These are phyloP conservation scores for Podaxis sp. DNA, from an alignment of 768 basidiomycete species.

Conservation along the genomic window DNA sequence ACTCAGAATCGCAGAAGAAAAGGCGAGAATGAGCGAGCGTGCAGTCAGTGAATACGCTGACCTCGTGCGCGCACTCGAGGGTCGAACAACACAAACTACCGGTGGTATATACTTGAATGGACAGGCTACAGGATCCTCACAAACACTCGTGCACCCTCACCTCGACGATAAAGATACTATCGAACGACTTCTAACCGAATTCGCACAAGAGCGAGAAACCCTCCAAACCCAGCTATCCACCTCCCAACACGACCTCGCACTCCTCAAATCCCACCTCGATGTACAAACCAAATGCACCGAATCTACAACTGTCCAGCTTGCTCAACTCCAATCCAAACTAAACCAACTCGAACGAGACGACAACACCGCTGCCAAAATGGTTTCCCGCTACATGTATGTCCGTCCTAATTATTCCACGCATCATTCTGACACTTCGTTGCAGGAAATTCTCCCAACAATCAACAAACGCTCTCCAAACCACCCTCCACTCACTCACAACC, in stretches of 20 bases:
- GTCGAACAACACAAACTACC: constrained; percentile 23
- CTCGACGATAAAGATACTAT: constrained; percentile 49
- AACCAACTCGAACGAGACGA: constrained; percentile 63
- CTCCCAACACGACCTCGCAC: constrained; percentile 44
- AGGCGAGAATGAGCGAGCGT: constrained; percentile 59
- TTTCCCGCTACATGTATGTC: constrained; percentile 39
- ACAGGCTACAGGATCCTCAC: constrained; percentile 1
- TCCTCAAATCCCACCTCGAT: constrained; percentile 40
- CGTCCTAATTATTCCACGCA: background rate
- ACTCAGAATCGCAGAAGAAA: constrained; percentile 52
- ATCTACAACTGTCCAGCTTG: constrained; percentile 45
- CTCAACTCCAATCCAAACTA: constrained; percentile 47
- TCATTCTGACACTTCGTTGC: background rate
- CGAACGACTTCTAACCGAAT: constrained; percentile 48
- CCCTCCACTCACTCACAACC: constrained; percentile 55
- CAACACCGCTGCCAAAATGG: constrained; percentile 77
- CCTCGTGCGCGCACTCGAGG: constrained; percentile 66
- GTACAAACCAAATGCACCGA: constrained; percentile 45
- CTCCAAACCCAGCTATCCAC: constrained; percentile 43
- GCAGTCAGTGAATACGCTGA: constrained; percentile 75
- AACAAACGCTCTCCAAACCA: constrained; percentile 61
- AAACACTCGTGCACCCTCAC: background rate
- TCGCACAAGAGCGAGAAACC: constrained; percentile 45
- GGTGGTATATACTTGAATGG: background rate
- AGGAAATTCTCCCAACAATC: constrained; percentile 86